These are phyloP conservation scores for Populus ilicifolia DNA, from an alignment of 345 rosid species.

Conservation along the genomic window DNA sequence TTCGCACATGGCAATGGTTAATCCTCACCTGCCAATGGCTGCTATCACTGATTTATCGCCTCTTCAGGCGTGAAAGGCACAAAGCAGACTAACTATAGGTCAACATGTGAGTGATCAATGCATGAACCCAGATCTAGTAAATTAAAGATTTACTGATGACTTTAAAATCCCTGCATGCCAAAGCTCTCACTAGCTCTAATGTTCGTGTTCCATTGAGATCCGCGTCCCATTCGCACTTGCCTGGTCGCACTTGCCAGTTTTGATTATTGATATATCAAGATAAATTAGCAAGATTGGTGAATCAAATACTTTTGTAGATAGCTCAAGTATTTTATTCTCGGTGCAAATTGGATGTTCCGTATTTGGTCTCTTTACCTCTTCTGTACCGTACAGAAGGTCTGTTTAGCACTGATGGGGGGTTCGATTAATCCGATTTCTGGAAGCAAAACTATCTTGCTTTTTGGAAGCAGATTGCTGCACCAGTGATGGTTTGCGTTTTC, in stretches of 20 bases:
- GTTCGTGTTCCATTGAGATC: background rate
- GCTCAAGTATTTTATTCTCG: background rate
- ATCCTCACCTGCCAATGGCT: constrained; percentile 18
- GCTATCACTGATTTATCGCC: constrained; percentile 5
- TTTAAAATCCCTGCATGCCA: background rate
- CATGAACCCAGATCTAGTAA: too few relatives aligned
- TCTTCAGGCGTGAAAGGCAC: constrained; percentile 8
- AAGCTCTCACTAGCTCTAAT: background rate
- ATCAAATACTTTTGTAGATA: background rate
- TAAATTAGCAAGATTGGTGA: background rate
- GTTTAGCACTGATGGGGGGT: background rate
- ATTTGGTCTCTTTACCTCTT: background rate
- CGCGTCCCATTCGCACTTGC: background rate
- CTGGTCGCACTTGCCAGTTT: background rate
- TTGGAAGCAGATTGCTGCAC: background rate
- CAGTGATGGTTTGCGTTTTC: background rate
- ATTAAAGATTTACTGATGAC: background rate
- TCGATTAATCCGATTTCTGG: background rate
- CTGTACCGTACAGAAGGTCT: background rate
- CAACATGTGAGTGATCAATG: background rate
- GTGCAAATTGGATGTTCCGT: background rate
- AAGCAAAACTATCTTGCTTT: background rate
- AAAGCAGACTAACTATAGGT: constrained; percentile 14
- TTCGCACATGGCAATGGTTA: constrained; percentile 14
- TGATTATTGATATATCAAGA: background rate